Base-by-base conservation (phyloP, 2,329 filamentous ascomycete species). In the Chaetomiaceae sp. region DNA sequence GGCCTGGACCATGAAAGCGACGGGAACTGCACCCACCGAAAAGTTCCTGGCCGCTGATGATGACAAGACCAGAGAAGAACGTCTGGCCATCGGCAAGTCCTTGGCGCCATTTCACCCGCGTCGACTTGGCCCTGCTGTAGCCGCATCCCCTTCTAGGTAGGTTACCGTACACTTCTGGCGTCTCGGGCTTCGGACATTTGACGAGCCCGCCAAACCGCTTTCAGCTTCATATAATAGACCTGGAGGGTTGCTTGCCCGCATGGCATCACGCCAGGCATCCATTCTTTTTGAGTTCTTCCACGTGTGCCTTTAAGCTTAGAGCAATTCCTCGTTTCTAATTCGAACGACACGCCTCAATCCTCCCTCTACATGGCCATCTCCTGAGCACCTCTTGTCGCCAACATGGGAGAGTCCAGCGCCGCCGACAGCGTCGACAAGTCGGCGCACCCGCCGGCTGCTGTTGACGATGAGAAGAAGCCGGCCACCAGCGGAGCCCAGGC, bases 351-450 rank as follows among this genome's bases (percentile, higher is more conserved):
- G 12, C 34, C 20, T 31, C 17, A 4, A 9, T 44, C n/a, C n/a
- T 14, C 31, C 8, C 3, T 27, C 15, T n/a, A 19, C 8, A 51
- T 47, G 47, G 37, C 31, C 25, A 8, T 17, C 19, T 7, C 6
- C n/a, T 40, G 29, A 19, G 22, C 4, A 1, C 15, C 23, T 17
- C 22, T 12, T 19, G 27, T 17, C 14, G 33, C n/a, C 40, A 37
- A 27, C 11, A 57, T 57, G 54, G 54, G 50, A 12, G 47, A 47
- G 3, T 47, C 19, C 43, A 56, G 25, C 31, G n/a, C 23, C 17
- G 54, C 23, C 17, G 54, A 51, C 19, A 29, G 22, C 19, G 19
- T 25, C 20, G 46, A 37, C 8, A 51, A 57, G 37, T 5, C 38
- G 40, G 44, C 38, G 15, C 20, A 25, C 5, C 23, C 45, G 22